Evolutionary conservation across 495 filamentous ascomycete genomes (phyloP), one percentile per base, ranked within the genome.

Genomic region (Talaromyces liani): DNA sequence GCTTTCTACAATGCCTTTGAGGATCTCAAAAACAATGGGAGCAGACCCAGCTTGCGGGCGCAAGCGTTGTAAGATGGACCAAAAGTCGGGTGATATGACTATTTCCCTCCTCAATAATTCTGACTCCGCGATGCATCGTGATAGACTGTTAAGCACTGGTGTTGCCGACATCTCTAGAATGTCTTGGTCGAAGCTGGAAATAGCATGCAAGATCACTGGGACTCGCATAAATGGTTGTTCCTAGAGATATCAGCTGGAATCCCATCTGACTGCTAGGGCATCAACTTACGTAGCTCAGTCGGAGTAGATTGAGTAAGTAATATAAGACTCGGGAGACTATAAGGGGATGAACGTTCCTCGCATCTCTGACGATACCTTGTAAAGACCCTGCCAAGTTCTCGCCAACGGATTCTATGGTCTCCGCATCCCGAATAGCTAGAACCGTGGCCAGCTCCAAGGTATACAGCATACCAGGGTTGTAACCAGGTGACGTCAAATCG

Each of bases 41-140:
- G 91, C 87, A 1, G 88, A 86, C 49, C 91, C 87, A 14, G 82
- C 70, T 54, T 88, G 81, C 8, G 77, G 76, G 41, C 90, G 84
- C 36, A 99, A 79, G 9, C 85, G 85, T 64, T 90, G 85, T 39
- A 99, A 77, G 47, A 97, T 92, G 16, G 91, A 88, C 94, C 94
- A 99, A 74, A 99, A 97, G 67, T 99, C 95, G 1, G 94, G 94
- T 27, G 93, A 97, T 20, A 91, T 92, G 69, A 93, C 92, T 65
- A 98, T 91, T 75, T 97, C 93, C 65, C 88, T 96, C 62, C 91
- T 85, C 22, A 99, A 81, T 25, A 87, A 85, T 27, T 85, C 85
- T 0, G 90, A 84, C 62, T 89, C 84, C 56, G 87, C 85, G 63
- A 93, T 86, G 69, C 94, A 98, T 20, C 88, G 79, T 29, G 85